Evolutionary conservation across 176 grass and related monocot genomes (phyloP), one percentile per base, ranked within the genome.

Genomic region (Lolium perenne): DNA sequence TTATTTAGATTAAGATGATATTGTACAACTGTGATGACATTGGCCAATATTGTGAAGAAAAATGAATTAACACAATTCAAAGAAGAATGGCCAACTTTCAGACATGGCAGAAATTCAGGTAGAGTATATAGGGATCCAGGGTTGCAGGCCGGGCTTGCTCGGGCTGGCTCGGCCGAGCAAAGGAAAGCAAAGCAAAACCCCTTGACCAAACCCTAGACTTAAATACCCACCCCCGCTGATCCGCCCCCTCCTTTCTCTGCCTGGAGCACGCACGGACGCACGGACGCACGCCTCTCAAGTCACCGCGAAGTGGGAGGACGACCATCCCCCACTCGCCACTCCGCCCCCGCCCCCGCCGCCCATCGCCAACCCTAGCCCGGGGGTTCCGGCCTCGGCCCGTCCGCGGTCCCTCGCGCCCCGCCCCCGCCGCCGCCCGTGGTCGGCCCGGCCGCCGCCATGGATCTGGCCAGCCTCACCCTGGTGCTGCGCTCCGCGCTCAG

Each of bases 401-500:
- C 71, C 62, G 80, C 56, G 25, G 18, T 41, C 47, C 40, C 49
- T 22, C 18, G 8, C 3, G 9, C 48, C 10, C 47, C 15, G 22
- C 47, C 17, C 23, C 43, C 16, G 17, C 3, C 49, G n/a, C 61
- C 55, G 2, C 25, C 61, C 55, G 2, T 48, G 85, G 45, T 51
- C 45, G 59, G 16, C 60, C 35, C 62, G 15, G 10, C 76, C 71
- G 79, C 65, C 46, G 76, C 80, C 8, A 97, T 97, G 95, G 95
- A 97, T 95, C 93, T 97, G 78, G 82, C 74, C 16, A 87, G 83
- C 86, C 91, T 97, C 5, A 86, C 85, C 48, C 21, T 93, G 21
- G 95, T 97, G 61, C 92, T 97, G 77, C 91, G 93, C 22, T 93
- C 93, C 22, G 95, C 93, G 47, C 95, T 97, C 71, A 97, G 95